Conservation (phyloP, 1,139 yeast genomes). For the Kodamaea derodonti region DNA sequence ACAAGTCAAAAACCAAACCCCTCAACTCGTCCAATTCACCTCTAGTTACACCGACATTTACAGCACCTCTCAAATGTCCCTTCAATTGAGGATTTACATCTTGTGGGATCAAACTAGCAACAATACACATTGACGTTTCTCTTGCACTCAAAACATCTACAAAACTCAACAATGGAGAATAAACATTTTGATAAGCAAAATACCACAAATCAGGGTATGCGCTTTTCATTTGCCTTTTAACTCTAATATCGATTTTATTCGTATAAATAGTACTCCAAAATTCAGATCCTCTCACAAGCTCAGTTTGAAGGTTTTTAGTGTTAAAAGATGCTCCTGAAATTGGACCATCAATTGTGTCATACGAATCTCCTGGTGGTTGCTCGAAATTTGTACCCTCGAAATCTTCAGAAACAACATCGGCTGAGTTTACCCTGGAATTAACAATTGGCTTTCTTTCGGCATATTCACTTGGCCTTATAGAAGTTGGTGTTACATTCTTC, state of each 20-base stretch:
- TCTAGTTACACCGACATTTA: constrained; percentile 68
- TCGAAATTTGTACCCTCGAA: constrained; percentile 37
- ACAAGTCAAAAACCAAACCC: constrained; percentile 58
- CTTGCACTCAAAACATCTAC: constrained; percentile 58
- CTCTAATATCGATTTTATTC: constrained; percentile 62
- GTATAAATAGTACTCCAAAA: constrained; percentile 77
- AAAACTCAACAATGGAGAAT: constrained; percentile 71
- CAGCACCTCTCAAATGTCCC: constrained; percentile 85
- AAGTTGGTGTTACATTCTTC: constrained; percentile 61
- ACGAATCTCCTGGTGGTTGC: constrained; percentile 11
- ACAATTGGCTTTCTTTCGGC: constrained; percentile 33
- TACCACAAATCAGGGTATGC: constrained; percentile 87
- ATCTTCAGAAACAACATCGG: constrained; percentile 41
- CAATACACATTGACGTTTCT: constrained; percentile 75
- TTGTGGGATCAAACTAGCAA: constrained; percentile 82
- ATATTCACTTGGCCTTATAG: constrained; percentile 25
- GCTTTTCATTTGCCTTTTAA: constrained; percentile 59
- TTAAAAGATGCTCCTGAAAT: constrained; percentile 32
- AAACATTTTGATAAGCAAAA: constrained; percentile 68
- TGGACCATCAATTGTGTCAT: constrained; percentile 46
- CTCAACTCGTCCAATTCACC: constrained; percentile 64
- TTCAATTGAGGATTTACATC: constrained; percentile 93
- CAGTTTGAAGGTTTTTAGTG: constrained; percentile 21
- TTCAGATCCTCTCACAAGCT: constrained; percentile 50
- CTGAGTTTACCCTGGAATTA: constrained; percentile 32